Conservation (phyloP, 2,329 filamentous ascomycete species). For the Claviceps paspali region DNA sequence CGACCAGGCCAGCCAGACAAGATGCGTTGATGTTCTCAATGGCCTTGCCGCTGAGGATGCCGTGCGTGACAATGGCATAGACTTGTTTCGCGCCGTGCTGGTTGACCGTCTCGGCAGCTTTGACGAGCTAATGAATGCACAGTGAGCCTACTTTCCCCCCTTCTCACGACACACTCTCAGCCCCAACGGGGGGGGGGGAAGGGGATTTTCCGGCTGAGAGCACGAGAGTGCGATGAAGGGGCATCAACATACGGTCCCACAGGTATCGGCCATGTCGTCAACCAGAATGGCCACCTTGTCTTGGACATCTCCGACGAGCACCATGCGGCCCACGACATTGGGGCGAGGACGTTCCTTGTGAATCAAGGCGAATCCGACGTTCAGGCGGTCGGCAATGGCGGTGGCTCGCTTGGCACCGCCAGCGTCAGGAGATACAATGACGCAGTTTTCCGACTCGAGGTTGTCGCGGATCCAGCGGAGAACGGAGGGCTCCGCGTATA, state of each 20-base stretch:
- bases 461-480: slow-evolving; percentile 86
- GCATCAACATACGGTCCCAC: slow-evolving; percentile 45
- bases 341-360: slow-evolving; percentile 83
- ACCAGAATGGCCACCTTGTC: slow-evolving; percentile 91
- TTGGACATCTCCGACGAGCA: slow-evolving; percentile 80
- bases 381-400: slow-evolving; percentile 80
- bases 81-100: slow-evolving; percentile 76
- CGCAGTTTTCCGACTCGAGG: slow-evolving; percentile 63
- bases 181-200: too few species aligned
- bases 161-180: not conserved
- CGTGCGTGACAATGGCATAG: slow-evolving; percentile 90
- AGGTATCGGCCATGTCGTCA: slow-evolving; percentile 96
- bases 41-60: slow-evolving; percentile 76
- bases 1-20: slow-evolving; percentile 62
- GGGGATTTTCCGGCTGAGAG: too few species aligned
- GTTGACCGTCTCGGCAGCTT: slow-evolving; percentile 80
- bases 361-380: slow-evolving; percentile 83
- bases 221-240: too few species aligned
- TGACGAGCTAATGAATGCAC: slow-evolving; percentile 32
- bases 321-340: slow-evolving; percentile 86
- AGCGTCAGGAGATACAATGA: slow-evolving; percentile 90
- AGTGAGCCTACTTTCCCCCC: not conserved
- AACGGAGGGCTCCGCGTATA: slow-evolving; percentile 88
- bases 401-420: slow-evolving; percentile 91
- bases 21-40: slow-evolving; percentile 75